Evolutionary conservation across 2,329 filamentous ascomycete species (phyloP), one percentile per base, ranked within the genome.

Genomic region (Zasmidium cellare): DNA sequence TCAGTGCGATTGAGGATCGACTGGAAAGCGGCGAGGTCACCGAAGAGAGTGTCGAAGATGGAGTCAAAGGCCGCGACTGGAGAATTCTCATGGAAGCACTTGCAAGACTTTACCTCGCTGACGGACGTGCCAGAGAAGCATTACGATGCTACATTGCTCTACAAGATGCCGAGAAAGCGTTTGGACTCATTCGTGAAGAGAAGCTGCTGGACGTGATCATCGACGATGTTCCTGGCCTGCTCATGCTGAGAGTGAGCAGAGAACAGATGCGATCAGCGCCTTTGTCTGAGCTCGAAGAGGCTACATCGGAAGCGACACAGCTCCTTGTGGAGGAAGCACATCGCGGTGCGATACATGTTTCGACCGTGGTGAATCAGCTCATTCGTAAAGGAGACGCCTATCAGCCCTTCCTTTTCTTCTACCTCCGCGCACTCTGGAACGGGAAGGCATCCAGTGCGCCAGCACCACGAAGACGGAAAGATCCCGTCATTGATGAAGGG

Each of bases 291-390:
- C 81, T 97, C 3, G 90, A 92, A 69, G 86, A 89, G 57, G 82
- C 88, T 3, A 94, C 91, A 0, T 83, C 86, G 0, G 93, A 99
- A 72, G 89, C 92, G 1, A 89, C 97, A 52, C 86, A 87, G 1
- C 78, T 97, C 7, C 86, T 99, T 3, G 92, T 96, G 0, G 89
- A 96, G 51, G 93, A 97, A 75, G 92, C 92, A 0, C 89, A 92
- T 63, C 89, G 93, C 58, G 94, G 94, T 0, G 88, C 96, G 23
- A 88, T 97, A 16, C 86, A 84, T 24, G 89, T 92, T 0, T 82
- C 85, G 2, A 82, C 87, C 2, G 92, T 99, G 1, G 87, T 97
- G 2, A 77, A 82, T 3, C 92, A 97, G 71, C 80, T 99, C 1
- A 81, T 88, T 65, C 79, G 81, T 19, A 85, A 87, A 60, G 81